These are phyloP conservation scores for Mucor plumbeus DNA, from an alignment of 371 early-diverging fungal species.

Conservation along the genomic window DNA sequence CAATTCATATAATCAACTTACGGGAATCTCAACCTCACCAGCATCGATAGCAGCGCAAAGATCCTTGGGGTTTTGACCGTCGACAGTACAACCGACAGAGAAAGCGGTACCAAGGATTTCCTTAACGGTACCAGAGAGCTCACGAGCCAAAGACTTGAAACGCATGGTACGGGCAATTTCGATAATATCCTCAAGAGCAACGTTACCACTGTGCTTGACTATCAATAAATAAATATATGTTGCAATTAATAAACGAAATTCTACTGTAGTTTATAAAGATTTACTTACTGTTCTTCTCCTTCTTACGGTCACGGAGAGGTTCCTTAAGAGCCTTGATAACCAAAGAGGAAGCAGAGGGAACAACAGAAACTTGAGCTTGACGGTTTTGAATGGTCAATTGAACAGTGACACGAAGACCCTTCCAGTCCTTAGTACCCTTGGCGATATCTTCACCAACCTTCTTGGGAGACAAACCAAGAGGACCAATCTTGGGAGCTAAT, in stretches of 20 bases:
- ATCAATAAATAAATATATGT: no score
- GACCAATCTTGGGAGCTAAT: slow-evolving; percentile 98
- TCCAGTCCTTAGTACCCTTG: slow-evolving; percentile 93
- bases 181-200: slow-evolving; percentile 90
- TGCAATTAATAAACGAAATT: no score
- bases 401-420: slow-evolving; percentile 98
- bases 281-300: slow-evolving; percentile 95
- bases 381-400: slow-evolving; percentile 99
- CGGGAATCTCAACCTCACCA: slow-evolving; percentile 91
- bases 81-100: slow-evolving; percentile 97
- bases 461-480: slow-evolving; percentile 99
- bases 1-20: slow-evolving; percentile 38
- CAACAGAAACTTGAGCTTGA: slow-evolving; percentile 98
- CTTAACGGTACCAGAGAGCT: slow-evolving; percentile 95
- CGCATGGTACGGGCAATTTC: slow-evolving; percentile 98
- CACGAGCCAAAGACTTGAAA: slow-evolving; percentile 89
- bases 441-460: slow-evolving; percentile 99
- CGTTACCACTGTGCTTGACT: slow-evolving; percentile 93
- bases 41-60: slow-evolving; percentile 56
- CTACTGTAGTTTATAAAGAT: no score
- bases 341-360: slow-evolving; percentile 97
- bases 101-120: slow-evolving; percentile 99
- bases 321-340: slow-evolving; percentile 99
- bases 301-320: slow-evolving; percentile 99
- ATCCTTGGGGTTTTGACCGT: slow-evolving; percentile 58